Conservation (phyloP, 2,329 filamentous ascomycete genomes). For the Nothopassalora personata region DNA sequence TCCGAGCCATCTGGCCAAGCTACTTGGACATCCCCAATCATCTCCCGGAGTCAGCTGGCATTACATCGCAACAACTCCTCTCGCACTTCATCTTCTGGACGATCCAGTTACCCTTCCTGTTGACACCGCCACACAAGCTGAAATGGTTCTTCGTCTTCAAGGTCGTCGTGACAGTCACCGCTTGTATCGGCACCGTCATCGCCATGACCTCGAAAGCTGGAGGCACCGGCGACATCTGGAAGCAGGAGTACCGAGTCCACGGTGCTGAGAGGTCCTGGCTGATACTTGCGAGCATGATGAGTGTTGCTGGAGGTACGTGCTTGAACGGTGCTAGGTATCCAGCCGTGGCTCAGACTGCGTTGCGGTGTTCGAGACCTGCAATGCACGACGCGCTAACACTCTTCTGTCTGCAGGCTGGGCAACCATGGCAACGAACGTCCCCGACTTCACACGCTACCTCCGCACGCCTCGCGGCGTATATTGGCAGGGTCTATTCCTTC, state of each 20-base stretch:
- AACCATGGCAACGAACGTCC: slow-evolving; percentile 35
- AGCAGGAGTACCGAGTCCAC: slow-evolving; percentile 26
- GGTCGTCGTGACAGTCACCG: slow-evolving; percentile 45
- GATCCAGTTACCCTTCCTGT: slow-evolving; percentile 50
- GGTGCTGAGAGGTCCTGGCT: slow-evolving; percentile 26
- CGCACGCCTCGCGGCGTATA: slow-evolving; percentile 30
- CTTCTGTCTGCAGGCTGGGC: slow-evolving; percentile 14
- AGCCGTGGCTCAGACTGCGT: too few species aligned
- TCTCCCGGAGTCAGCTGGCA: slow-evolving; percentile 48
- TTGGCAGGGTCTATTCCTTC: slow-evolving; percentile 40
- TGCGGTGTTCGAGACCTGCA: too few species aligned
- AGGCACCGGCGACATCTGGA: slow-evolving; percentile 28
- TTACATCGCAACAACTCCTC: slow-evolving; percentile 53
- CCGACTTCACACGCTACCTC: slow-evolving; percentile 36
- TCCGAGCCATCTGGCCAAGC: slow-evolving; percentile 55
- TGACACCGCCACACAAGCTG: slow-evolving; percentile 49
- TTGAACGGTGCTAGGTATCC: slow-evolving; percentile 7
- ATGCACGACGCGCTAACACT: too few species aligned
- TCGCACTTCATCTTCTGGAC: slow-evolving; percentile 56
- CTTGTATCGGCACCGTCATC: slow-evolving; percentile 47
- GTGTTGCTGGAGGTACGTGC: slow-evolving; percentile 20
- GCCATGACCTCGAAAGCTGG: slow-evolving; percentile 27
- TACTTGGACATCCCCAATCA: slow-evolving; percentile 51
- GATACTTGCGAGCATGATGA: slow-evolving; percentile 28
- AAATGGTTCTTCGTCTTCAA: slow-evolving; percentile 36